These are phyloP conservation scores for Saccharomycopsis capsularis DNA, from an alignment of 805 yeast species.

Conservation along the genomic window DNA sequence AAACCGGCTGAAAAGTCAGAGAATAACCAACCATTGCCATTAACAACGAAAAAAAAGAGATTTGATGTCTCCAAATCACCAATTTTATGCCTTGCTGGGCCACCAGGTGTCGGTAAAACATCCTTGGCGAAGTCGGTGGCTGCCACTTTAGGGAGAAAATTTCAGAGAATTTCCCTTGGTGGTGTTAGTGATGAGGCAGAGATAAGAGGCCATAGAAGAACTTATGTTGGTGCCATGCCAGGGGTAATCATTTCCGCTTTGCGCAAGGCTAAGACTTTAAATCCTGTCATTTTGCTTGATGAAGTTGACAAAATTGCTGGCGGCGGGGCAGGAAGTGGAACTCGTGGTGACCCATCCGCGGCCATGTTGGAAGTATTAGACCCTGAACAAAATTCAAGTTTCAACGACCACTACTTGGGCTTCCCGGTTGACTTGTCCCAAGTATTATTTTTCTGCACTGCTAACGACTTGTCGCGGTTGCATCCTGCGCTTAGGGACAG, in stretches of 20 bases:
- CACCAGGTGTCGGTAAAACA: slow-evolving; percentile 93
- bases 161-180: slow-evolving; percentile 77
- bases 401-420: slow-evolving; percentile 78
- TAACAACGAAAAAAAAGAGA: not conserved
- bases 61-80: slow-evolving; percentile 44
- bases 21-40: not conserved
- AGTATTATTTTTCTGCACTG: slow-evolving; percentile 77
- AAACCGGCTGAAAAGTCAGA: not conserved
- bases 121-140: slow-evolving; percentile 81
- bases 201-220: slow-evolving; percentile 83
- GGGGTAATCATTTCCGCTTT: slow-evolving; percentile 74
- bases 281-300: slow-evolving; percentile 76
- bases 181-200: slow-evolving; percentile 88
- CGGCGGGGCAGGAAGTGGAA: slow-evolving; percentile 35
- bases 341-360: slow-evolving; percentile 83
- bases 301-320: slow-evolving; percentile 78
- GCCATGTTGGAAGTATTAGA: slow-evolving; percentile 83
- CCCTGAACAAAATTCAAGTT: slow-evolving; percentile 77
- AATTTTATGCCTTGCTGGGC: slow-evolving; percentile 75
- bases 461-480: slow-evolving; percentile 65
- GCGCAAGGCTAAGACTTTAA: slow-evolving; percentile 68
- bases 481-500: slow-evolving; percentile 76
- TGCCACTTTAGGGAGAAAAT: slow-evolving; percentile 58
- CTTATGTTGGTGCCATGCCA: slow-evolving; percentile 90
- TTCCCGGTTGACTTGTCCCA: slow-evolving; percentile 81